Conservation (phyloP, 192 early-diverging fungal species). For the Blastocladiella britannica region DNA sequence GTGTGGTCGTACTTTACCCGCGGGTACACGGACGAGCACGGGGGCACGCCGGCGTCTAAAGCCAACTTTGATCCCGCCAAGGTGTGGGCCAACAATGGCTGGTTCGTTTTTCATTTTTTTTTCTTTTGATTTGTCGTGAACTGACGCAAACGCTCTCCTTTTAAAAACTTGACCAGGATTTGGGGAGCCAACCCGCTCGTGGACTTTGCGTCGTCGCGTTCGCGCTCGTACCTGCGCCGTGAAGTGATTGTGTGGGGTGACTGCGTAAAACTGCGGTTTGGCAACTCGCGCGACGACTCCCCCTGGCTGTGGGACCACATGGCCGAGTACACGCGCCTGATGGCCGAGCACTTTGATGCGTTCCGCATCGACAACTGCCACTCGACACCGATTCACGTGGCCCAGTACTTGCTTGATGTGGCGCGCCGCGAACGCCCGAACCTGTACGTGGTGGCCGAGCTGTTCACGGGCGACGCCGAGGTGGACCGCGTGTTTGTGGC, state of each 20-base stretch:
- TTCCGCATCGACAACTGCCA: constrained; percentile 99
- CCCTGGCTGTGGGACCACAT: constrained; percentile 96
- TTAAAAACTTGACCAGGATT: too few relatives aligned
- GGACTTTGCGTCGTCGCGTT: constrained; percentile 78
- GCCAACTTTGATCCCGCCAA: not conserved
- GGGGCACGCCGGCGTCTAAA: not conserved
- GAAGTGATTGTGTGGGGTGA: constrained; percentile 98
- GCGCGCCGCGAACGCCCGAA: constrained; percentile 68
- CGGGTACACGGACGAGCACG: constrained; percentile 7
- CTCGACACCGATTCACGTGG: constrained; percentile 88
- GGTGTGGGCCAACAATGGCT: constrained; percentile 74
- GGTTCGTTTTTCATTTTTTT: too few relatives aligned
- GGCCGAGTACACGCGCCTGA: constrained; percentile 64
- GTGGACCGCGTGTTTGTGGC: constrained; percentile 82
- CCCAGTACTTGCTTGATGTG: constrained; percentile 72
- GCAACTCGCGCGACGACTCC: constrained; percentile 53
- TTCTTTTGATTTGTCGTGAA: constrained; percentile 17
- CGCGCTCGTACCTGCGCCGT: constrained; percentile 74
- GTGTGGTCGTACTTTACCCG: constrained; percentile 94
- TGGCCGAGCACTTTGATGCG: constrained; percentile 79
- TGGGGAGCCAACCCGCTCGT: constrained; percentile 74
- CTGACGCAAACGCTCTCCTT: not conserved
- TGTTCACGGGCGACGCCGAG: constrained; percentile 93
- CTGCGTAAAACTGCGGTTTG: constrained; percentile 96
- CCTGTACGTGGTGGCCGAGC: constrained; percentile 90